A percentile compares a stretch with the other conserved stretches of the same genome.
Evolutionary conservation across 1,284 basidiomycete genomes (phyloP).

Genomic region (Moesziomyces parantarcticus): DNA sequence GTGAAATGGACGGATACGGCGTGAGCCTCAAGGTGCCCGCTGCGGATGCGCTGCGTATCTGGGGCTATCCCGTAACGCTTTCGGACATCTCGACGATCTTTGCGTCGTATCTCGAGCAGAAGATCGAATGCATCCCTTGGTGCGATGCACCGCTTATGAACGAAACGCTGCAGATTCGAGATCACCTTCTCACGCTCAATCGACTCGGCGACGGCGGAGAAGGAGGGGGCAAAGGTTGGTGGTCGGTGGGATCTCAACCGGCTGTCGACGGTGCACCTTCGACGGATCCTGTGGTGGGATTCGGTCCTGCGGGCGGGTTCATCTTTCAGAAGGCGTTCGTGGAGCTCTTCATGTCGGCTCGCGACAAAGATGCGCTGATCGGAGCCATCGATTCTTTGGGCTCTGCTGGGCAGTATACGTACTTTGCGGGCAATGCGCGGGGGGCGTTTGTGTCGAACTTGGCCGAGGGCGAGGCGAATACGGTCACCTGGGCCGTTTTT

Average conservation of each 20-base stretch:
- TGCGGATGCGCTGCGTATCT: constrained; percentile 77
- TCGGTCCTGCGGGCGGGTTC: constrained; percentile 90
- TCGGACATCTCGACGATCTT: constrained; percentile 84
- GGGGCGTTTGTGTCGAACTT: constrained; percentile 68
- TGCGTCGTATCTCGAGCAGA: constrained; percentile 78
- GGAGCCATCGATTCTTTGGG: constrained; percentile 73
- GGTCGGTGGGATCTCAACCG: constrained; percentile 97
- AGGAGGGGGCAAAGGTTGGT: constrained; percentile 73
- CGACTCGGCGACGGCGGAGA: constrained; percentile 8
- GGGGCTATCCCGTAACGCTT: constrained; percentile 80
- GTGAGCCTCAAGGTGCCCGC: constrained; percentile 69
- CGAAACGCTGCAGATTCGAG: constrained; percentile 85
- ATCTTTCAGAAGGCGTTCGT: constrained; percentile 98
- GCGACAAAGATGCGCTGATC: constrained; percentile 77
- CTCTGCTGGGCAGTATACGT: constrained; percentile 77
- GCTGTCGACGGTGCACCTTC: constrained; percentile 62
- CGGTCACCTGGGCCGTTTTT: constrained; percentile 70
- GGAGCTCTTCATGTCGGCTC: constrained; percentile 85
- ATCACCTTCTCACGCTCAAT: constrained; percentile 80
- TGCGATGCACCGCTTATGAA: constrained; percentile 84
- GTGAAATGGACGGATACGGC: constrained; percentile 67
- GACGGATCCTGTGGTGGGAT: constrained; percentile 78
- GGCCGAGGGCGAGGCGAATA: constrained; percentile 68
- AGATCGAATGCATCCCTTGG: constrained; percentile 83
- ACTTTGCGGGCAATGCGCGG: constrained; percentile 81